These are phyloP conservation scores for Chlorella sp. DNA, from an alignment of 139 green algal genomes.

Conservation along the genomic window DNA sequence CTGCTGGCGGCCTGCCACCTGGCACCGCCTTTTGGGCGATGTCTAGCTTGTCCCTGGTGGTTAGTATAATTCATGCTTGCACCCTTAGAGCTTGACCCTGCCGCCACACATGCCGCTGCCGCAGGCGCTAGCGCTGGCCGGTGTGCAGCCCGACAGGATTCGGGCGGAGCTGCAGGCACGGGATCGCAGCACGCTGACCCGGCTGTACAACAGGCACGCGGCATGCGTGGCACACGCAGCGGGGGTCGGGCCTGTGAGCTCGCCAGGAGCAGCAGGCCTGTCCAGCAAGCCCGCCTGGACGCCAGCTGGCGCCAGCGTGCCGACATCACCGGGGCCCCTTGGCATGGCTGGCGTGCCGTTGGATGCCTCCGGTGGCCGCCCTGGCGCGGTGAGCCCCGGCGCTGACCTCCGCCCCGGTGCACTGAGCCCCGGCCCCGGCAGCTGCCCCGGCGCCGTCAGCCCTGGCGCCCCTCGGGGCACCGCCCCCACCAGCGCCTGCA, in stretches of 20 bases:
- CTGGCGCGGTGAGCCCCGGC: too few species aligned
- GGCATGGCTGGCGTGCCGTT: too few species aligned
- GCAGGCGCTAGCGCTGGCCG: constrained; percentile 1
- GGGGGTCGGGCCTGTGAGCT: neutral
- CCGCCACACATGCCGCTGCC: neutral
- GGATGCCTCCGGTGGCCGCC: too few species aligned
- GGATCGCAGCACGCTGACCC: neutral
- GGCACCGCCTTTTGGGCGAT: too few species aligned
- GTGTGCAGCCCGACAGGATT: neutral
- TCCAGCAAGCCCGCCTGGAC: neutral
- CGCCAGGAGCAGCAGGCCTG: neutral
- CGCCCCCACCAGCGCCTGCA: too few species aligned
- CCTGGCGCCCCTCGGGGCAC: too few species aligned
- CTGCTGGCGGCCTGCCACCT: neutral
- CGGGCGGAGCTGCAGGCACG: neutral
- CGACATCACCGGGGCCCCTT: too few species aligned
- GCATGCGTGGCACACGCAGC: neutral
- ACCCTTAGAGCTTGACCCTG: neutral
- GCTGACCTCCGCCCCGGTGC: too few species aligned
- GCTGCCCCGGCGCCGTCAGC: too few species aligned
- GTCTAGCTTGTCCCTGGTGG: too few species aligned
- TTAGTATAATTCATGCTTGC: neutral
- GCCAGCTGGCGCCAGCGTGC: too few species aligned
- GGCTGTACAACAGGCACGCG: constrained; percentile 10
- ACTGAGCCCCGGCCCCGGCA: too few species aligned